These are phyloP conservation scores for Fraxinus sp. DNA, from an alignment of 305 asterid genomes.

Conservation along the genomic window DNA sequence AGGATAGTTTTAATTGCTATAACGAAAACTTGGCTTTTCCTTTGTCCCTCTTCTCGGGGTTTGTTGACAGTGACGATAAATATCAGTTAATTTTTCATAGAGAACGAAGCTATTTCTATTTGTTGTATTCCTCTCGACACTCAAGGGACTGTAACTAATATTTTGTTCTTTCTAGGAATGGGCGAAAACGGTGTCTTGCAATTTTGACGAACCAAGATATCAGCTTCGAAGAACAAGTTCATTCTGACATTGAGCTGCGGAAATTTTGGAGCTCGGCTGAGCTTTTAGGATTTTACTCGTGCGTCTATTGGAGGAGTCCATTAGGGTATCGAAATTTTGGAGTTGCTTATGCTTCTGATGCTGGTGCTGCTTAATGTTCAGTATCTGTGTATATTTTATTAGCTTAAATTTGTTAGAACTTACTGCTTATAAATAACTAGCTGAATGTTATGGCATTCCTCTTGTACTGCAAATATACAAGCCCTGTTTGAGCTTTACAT, in stretches of 20 bases:
- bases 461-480: neutral
- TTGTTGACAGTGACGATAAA: neutral
- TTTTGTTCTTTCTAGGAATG: conserved; percentile 48
- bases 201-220: conserved; percentile 50
- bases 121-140: neutral
- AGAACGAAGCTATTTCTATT: neutral
- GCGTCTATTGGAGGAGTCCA: neutral
- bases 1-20: neutral
- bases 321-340: neutral
- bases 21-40: neutral
- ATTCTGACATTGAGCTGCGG: conserved; percentile 30
- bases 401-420: neutral
- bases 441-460: neutral
- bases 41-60: neutral
- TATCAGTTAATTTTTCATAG: neutral
- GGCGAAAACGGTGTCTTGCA: conserved; percentile 31
- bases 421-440: neutral
- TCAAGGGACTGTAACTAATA: neutral
- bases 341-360: conserved; percentile 2
- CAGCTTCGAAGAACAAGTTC: conserved; percentile 80
- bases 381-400: neutral
- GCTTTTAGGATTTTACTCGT: neutral
- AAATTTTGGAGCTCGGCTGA: conserved; percentile 26
- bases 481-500: neutral
- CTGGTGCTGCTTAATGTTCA: neutral